Percentiles rank a stretch among this genome's conserved stretches.
phyloP scores from a whole-genome alignment of 2,329 filamentous ascomycete genomes.

The Aspergillus eucalypticola region DNA sequence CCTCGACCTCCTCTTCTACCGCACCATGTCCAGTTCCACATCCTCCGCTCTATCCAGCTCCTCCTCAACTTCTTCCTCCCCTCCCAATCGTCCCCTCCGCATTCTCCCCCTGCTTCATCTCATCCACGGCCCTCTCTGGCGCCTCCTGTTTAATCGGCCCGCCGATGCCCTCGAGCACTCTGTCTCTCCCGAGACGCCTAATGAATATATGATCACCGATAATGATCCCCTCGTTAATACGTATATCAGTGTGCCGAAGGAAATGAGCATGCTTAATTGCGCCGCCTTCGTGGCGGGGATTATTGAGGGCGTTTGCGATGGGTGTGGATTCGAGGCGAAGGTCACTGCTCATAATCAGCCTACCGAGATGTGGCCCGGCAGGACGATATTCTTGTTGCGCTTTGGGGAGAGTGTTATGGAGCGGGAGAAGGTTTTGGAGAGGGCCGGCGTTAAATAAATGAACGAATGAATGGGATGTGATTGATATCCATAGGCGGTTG shows the following conservation, averaged over 20 bases:
- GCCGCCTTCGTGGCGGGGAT: slow-evolving; percentile 94
- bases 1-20: slow-evolving; percentile 90
- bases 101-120: slow-evolving; percentile 92
- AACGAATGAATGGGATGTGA: background rate
- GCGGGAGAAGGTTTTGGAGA: slow-evolving; percentile 78
- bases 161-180: slow-evolving; percentile 93
- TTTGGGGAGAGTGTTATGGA: slow-evolving; percentile 91
- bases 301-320: slow-evolving; percentile 93
- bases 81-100: slow-evolving; percentile 76
- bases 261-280: slow-evolving; percentile 96
- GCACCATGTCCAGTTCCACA: slow-evolving; percentile 75
- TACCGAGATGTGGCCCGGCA: slow-evolving; percentile 87
- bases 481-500: no score
- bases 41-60: slow-evolving; percentile 82
- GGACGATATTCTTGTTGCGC: slow-evolving; percentile 93
- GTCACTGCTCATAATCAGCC: slow-evolving; percentile 82
- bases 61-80: slow-evolving; percentile 69
- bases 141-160: slow-evolving; percentile 84
- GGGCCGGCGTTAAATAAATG: slow-evolving; percentile 50
- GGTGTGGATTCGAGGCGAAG: slow-evolving; percentile 81
- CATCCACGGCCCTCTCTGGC: slow-evolving; percentile 89
- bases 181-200: slow-evolving; percentile 74
- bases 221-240: slow-evolving; percentile 96
- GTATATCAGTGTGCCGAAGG: slow-evolving; percentile 87
- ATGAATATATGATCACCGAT: slow-evolving; percentile 99